These are phyloP conservation scores for Pseudogymnoascus pannorum DNA, from an alignment of 2,329 filamentous ascomycete species.

Conservation along the genomic window DNA sequence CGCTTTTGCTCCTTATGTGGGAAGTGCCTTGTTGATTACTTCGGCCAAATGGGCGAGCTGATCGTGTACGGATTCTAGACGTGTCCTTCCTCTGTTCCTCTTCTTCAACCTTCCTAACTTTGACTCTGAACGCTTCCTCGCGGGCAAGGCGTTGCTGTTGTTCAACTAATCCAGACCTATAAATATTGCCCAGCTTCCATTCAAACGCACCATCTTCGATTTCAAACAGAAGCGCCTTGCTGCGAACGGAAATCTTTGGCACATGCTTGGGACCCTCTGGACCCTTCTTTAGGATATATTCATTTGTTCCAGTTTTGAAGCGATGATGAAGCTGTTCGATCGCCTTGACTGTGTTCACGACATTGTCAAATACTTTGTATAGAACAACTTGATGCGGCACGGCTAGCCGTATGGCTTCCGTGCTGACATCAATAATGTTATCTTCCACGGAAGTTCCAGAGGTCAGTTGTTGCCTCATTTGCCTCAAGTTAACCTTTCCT, in stretches of 20 bases:
- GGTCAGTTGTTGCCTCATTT: constrained; percentile 62
- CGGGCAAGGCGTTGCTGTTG: constrained; percentile 84
- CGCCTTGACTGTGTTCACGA: constrained; percentile 81
- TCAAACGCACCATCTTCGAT: constrained; percentile 95
- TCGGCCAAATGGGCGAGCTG: constrained; percentile 31
- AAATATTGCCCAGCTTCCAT: constrained; percentile 94
- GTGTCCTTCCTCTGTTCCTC: constrained; percentile 52
- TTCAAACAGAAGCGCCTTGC: constrained; percentile 78
- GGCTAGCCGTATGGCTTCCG: constrained; percentile 79
- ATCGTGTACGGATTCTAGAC: constrained; percentile 48
- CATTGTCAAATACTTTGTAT: constrained; percentile 87
- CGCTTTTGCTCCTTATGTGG: constrained; percentile 28
- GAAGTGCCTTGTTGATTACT: constrained; percentile 21
- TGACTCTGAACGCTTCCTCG: constrained; percentile 82
- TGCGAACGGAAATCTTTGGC: constrained; percentile 76
- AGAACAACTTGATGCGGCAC: constrained; percentile 89
- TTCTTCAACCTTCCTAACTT: constrained; percentile 75
- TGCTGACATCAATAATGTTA: constrained; percentile 73
- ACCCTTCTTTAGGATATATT: constrained; percentile 79
- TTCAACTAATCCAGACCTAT: constrained; percentile 79
- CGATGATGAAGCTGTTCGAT: constrained; percentile 87
- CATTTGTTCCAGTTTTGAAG: constrained; percentile 78
- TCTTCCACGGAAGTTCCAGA: constrained; percentile 57
- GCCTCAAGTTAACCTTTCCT: constrained; percentile 71
- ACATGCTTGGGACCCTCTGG: constrained; percentile 82